Evolutionary conservation across 495 filamentous ascomycete species (phyloP), one percentile per base, ranked within the genome.

Genomic region (Saxophila tyrrhenica): DNA sequence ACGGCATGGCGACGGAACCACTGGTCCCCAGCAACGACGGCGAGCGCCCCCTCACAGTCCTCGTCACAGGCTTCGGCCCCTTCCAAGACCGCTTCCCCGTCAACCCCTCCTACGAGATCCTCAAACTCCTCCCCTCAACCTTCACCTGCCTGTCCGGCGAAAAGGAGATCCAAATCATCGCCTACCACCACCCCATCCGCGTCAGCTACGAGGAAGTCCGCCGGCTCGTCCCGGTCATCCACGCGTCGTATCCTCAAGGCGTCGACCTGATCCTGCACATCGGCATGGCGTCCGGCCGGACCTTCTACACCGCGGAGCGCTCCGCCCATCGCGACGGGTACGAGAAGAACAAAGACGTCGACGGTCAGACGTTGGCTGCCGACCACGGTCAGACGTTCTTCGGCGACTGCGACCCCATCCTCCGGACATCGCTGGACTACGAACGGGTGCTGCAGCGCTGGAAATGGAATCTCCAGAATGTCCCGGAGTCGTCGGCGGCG

Each of bases 281-380:
- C 54, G 89, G 89, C 38, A 86, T 94, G 72, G 86, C 88, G 0
- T 78, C 84, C 0, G 81, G 83, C 25, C 71, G 84, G 20, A 68
- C 66, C 0, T 80, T 78, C 52, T 94, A 87, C 65, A 77, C 78
- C 1, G 68, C 91, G 3, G 89, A 95, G 64, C 71, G 76, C 8
- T 70, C 76, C 8, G 87, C 79, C 1, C 84, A 89, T 46, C 74
- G 85, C n/a, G 81, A 85, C 56, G 81, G 82, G n/a, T 95, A 94
- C 62, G 63, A 65, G 25, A 78, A 79, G 64, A 71, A 72, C 47
- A 85, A 87, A 29, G 89, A 94, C 56, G 78, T 87, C 25, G 77
- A 85, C 50, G 82, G 81, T 25, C 62, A 75, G 41, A 61, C 73
- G 0, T 76, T 81, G 3, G 70, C 70, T 29, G 73, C 81, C 41